Evolutionary conservation across 305 asterid genomes (phyloP).

Genomic region (Stenogyne calaminthoides): DNA sequence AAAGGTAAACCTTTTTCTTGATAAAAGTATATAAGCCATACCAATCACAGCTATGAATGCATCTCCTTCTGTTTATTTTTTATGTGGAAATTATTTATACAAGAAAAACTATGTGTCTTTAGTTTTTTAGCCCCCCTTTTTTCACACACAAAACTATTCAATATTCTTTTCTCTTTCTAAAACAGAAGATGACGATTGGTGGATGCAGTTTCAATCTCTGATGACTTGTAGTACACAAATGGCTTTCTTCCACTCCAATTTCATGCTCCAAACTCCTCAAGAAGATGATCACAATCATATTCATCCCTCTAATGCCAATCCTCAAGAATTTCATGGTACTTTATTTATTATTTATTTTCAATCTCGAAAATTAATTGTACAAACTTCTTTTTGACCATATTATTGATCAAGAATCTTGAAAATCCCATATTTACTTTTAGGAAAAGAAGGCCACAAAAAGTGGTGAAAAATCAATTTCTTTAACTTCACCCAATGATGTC

Average conservation of each 20-base stretch:
- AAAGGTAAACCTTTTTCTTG: constrained; percentile 29
- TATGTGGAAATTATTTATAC: constrained; percentile 16
- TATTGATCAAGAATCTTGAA: constrained; percentile 35
- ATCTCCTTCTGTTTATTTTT: constrained; percentile 18
- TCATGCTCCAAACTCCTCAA: constrained; percentile 51
- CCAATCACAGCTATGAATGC: constrained; percentile 33
- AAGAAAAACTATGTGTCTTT: constrained; percentile 11
- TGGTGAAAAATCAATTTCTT: neutral
- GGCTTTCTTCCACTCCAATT: constrained; percentile 55
- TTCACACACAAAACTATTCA: neutral
- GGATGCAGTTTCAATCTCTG: constrained; percentile 22
- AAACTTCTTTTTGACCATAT: constrained; percentile 25
- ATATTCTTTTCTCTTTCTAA: constrained; percentile 4
- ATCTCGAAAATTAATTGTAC: neutral
- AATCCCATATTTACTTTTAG: constrained; percentile 15
- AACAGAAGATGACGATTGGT: constrained; percentile 18
- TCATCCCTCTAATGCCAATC: constrained; percentile 40
- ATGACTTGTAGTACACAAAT: constrained; percentile 35
- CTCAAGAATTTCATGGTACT: constrained; percentile 55
- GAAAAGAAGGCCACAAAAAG: neutral
- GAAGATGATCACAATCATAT: constrained; percentile 38
- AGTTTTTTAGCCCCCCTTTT: constrained; percentile 15
- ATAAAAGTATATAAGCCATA: constrained; percentile 37
- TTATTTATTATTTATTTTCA: neutral
- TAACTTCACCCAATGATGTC: neutral